Conservation (phyloP, 768 basidiomycete genomes). For the Tulasnella calospora region DNA sequence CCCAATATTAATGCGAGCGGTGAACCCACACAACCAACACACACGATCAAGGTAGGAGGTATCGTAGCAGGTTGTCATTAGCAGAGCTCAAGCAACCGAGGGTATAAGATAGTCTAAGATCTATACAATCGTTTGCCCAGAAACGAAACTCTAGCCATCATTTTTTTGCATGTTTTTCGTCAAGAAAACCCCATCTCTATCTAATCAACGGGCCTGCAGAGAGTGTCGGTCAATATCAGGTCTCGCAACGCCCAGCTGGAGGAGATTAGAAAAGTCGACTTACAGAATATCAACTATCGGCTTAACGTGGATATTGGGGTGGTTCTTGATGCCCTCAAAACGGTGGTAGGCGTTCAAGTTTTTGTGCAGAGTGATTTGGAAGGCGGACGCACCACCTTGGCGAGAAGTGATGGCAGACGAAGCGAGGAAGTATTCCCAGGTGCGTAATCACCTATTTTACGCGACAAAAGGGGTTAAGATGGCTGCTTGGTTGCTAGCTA, state of each 20-base stretch:
- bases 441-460: constrained; percentile 66
- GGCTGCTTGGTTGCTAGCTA: too few species aligned
- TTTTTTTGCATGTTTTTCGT: neutral
- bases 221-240: neutral
- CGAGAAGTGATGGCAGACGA: constrained; percentile 72
- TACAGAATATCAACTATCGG: constrained; percentile 2
- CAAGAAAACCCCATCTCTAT: neutral
- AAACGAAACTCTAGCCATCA: neutral
- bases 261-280: neutral
- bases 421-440: constrained; percentile 97
- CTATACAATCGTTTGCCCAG: neutral
- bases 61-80: constrained; percentile 5
- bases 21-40: neutral
- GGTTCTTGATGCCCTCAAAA: constrained; percentile 74
- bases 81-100: constrained; percentile 2
- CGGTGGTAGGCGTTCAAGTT: constrained; percentile 95
- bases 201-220: neutral
- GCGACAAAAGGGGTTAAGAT: too few species aligned
- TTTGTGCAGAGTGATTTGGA: constrained; percentile 97
- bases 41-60: neutral
- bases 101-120: constrained; percentile 8
- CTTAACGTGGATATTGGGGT: constrained; percentile 36
- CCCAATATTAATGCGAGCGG: too few species aligned
- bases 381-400: constrained; percentile 86
- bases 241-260: neutral